Evolutionary conservation across 2,329 filamentous ascomycete species (phyloP), one percentile per base, ranked within the genome.

Genomic region (Botryosphaeria dothidea): DNA sequence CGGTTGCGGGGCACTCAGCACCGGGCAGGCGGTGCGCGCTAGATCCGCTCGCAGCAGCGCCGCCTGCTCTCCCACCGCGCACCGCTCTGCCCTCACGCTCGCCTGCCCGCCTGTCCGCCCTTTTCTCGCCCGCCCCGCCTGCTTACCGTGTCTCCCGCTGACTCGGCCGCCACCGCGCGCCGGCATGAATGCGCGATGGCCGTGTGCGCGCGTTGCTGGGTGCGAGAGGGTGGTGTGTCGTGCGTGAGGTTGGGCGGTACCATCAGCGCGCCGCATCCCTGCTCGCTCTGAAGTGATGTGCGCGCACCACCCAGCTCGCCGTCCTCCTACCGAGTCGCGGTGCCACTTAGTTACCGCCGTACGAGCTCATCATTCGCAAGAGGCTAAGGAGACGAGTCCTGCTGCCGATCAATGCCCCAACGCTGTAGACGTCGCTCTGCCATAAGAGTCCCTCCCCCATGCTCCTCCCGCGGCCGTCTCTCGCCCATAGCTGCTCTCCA

Each of bases 341-440:
- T 60, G 56, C 56, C 56, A 60, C 56, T 60, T 60, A 60, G 56
- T 60, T 60, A 60, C 56, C 56, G 56, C 56, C 38, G 56, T 60
- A 60, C 56, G 56, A 60, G 56, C 54, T 58, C 36, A 27, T 45
- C 54, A 43, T 58, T 58, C 54, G 54, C 54, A 58, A 60, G 56
- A 60, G 56, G 56, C 56, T 60, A 46, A 27, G 56, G 56, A 46
- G 41, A 46, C 38, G 38, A 60, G 27, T 36, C 23, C 56, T 46
- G 25, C 54, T 41, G 56, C 56, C 56, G 56, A 60, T 60, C 56
- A 43, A 7, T 31, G 21, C 31, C 31, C 51, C 31, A 7, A 21
- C 17, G 9, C 11, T 3, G 9, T n/a, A n/a, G 21, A 19, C 38
- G 21, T 15, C 56, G n/a, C 38, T 17, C 56, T 60, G 38, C 13